Conservation (phyloP, 1,284 basidiomycete genomes). For the Malassezia furfur region DNA sequence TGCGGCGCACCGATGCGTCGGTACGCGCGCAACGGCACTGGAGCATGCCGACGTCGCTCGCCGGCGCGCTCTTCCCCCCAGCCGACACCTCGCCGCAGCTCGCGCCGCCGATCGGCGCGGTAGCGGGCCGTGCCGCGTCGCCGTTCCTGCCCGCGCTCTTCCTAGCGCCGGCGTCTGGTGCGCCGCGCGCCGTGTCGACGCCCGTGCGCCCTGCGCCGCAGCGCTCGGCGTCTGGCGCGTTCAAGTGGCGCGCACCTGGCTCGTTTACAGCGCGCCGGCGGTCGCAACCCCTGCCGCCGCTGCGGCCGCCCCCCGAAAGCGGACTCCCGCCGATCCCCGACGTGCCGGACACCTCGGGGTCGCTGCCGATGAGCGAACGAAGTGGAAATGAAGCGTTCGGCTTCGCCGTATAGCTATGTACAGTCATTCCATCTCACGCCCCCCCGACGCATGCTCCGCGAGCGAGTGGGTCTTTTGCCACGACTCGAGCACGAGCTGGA, state of each 20-base stretch:
- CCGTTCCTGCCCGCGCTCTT: slow-evolving; percentile 1
- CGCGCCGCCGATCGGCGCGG: not conserved
- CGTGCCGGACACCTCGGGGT: not conserved
- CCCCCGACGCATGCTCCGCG: slow-evolving; percentile 8
- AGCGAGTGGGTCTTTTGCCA: slow-evolving; percentile 34
- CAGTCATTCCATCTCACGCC: slow-evolving; percentile 12
- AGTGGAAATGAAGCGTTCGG: not conserved
- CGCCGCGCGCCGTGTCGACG: not conserved
- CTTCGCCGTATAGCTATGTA: slow-evolving; percentile 4
- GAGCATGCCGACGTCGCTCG: not conserved
- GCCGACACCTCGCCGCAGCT: not conserved
- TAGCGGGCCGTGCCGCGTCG: not conserved
- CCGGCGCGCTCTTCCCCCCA: not conserved
- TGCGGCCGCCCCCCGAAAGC: not conserved
- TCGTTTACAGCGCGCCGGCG: not conserved
- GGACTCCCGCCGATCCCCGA: not conserved
- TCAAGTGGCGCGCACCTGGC: not conserved
- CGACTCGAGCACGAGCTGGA: slow-evolving; percentile 45
- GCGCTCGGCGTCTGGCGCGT: not conserved
- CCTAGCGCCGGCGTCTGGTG: not conserved
- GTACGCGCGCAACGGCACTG: not conserved
- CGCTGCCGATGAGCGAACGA: too few relatives aligned
- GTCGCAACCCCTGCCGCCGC: not conserved
- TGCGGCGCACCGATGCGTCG: not conserved
- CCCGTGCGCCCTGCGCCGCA: not conserved